Base-by-base conservation (phyloP, 2,329 filamentous ascomycete genomes). In the Neoscytalidium dimidiatum region DNA sequence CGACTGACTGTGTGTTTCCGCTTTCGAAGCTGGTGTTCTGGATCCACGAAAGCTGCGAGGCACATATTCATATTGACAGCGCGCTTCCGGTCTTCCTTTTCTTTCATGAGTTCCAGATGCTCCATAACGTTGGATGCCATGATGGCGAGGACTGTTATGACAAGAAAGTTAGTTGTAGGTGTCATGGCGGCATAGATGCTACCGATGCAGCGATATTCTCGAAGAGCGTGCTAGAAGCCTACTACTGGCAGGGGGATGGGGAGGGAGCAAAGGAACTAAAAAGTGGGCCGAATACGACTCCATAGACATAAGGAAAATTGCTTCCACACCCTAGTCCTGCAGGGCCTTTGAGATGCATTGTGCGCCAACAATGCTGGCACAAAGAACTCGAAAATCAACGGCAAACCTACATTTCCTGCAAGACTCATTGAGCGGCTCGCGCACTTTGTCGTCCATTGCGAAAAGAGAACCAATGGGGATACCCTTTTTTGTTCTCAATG, bases 401-500 rank as follows among this genome's bases (percentile, higher is more conserved):
- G 49, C 9, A 17, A 14, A 65, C 64, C 31, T 70, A 67, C 72
- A 73, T 17, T 53, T 61, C 38, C 67, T 41, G 28, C 62, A 17
- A 13, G 52, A 48, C n/a, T 28, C 33, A 4, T 67, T 71, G 21
- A 75, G 58, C 7, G 68, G 67, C 17, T 65, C 51, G 13, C 73
- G 69, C 1, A 70, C 53, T 33, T 62, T 67, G 21, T 71, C 69
- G 53, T 77, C 72, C 21, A 74, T 68, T 11, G 73, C 72, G 44
- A 73, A 75, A 13, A 74, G 67, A 1, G 71, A 72, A 8, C 76
- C 76, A 48, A 77, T 77, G n/a, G 70, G 69, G 23, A 74, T 67
- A 8, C 75, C 75, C 38, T 71, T 70, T 31, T 70, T 69, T 6
- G 74, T 72, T 14, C 68, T 66, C 26, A 78, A 68, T 3, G 75